Percentiles rank a stretch among this genome's conserved stretches.
Conservation (phyloP, 129 eudicot species). For the Logfia minima region DNA sequence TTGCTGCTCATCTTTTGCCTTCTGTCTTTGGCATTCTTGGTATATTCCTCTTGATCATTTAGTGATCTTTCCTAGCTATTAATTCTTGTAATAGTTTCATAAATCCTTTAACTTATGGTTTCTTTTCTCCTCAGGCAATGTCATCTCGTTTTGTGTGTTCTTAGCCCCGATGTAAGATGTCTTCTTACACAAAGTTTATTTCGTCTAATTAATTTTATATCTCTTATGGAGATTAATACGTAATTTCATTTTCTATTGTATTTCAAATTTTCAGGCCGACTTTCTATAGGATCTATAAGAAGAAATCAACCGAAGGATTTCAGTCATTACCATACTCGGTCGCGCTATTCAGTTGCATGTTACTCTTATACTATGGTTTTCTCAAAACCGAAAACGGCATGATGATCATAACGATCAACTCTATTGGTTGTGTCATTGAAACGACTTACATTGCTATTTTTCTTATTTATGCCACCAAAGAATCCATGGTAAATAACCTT, state of each 20-base stretch:
- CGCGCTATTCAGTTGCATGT: slow-evolving; percentile 60
- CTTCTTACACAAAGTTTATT: background rate
- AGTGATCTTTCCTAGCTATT: background rate
- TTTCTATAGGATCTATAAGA: slow-evolving; percentile 53
- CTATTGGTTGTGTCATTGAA: slow-evolving; percentile 45
- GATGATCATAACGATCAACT: slow-evolving; percentile 58
- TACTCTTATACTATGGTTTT: slow-evolving; percentile 54
- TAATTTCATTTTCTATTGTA: background rate
- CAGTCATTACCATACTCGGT: slow-evolving; percentile 72
- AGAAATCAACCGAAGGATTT: slow-evolving; percentile 69
- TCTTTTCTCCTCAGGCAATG: slow-evolving; percentile 39
- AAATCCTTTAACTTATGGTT: background rate
- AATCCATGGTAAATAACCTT: slow-evolving; percentile 40
- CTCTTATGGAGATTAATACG: background rate
- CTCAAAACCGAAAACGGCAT: slow-evolving; percentile 44
- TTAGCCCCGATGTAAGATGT: slow-evolving; percentile 65
- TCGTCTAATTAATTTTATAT: background rate
- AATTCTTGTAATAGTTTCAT: background rate
- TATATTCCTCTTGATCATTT: slow-evolving; percentile 20
- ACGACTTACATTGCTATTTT: slow-evolving; percentile 37
- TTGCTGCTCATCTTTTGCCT: slow-evolving; percentile 30
- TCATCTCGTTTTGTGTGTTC: slow-evolving; percentile 62
- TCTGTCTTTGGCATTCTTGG: slow-evolving; percentile 60
- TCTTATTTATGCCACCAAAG: slow-evolving; percentile 61
- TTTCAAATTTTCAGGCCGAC: slow-evolving; percentile 50